These are phyloP conservation scores for Nicotiana obtusifolia DNA, from an alignment of 257 asterid species.

Conservation along the genomic window DNA sequence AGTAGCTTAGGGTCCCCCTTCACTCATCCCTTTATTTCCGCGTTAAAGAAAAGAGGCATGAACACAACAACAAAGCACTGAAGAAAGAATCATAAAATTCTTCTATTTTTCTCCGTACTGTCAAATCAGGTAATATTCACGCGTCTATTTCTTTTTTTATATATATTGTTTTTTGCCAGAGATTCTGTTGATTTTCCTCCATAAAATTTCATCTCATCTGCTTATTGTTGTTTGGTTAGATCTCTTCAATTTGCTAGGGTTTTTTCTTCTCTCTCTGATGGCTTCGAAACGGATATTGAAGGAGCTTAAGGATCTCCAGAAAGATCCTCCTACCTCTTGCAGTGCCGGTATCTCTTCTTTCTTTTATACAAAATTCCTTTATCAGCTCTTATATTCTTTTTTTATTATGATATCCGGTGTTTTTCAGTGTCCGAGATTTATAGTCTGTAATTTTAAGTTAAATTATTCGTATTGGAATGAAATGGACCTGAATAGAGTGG, in stretches of 20 bases:
- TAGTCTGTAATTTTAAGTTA: background rate
- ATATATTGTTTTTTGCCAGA: background rate
- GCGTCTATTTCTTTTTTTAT: background rate
- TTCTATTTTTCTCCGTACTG: background rate
- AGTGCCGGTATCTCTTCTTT: constrained; percentile 1
- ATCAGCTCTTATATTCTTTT: too few relatives aligned
- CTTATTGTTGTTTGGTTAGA: background rate
- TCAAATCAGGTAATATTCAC: background rate
- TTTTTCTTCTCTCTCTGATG: background rate
- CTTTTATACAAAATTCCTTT: too few relatives aligned
- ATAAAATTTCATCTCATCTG: background rate
- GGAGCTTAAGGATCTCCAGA: constrained; percentile 9
- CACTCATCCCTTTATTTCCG: background rate
- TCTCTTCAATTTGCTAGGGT: background rate
- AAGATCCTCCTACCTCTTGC: constrained; percentile 11
- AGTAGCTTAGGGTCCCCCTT: background rate
- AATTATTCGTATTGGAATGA: background rate
- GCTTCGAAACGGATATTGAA: constrained; percentile 9
- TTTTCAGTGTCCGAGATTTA: background rate
- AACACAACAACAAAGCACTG: background rate
- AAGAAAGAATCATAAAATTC: background rate
- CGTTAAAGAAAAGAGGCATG: background rate
- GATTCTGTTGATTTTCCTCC: background rate
- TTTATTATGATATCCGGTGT: too few relatives aligned
- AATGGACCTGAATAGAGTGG: background rate